Evolutionary conservation across 2,329 filamentous ascomycete species (phyloP).

Genomic region (Bipolaris gigantea): DNA sequence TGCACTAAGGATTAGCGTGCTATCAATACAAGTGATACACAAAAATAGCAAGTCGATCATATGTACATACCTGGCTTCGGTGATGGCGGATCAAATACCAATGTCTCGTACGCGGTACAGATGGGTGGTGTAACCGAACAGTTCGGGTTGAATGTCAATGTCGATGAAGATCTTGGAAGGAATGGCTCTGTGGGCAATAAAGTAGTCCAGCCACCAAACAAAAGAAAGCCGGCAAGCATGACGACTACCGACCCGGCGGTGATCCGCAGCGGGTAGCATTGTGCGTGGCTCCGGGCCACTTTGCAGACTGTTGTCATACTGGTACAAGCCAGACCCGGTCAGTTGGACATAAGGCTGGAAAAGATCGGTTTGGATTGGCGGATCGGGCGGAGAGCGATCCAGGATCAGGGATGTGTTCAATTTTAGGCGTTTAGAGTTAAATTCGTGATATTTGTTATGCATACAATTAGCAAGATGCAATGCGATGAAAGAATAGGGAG

Average conservation of each 20-base stretch:
- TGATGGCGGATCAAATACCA: constrained; percentile 8
- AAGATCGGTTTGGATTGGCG: constrained; percentile 1
- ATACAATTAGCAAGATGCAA: not conserved
- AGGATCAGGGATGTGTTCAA: not conserved
- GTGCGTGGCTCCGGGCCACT: constrained; percentile 26
- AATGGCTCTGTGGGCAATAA: constrained; percentile 4
- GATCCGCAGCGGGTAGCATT: constrained; percentile 25
- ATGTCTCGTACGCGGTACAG: constrained; percentile 1
- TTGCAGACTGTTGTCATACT: constrained; percentile 26
- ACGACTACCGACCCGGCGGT: constrained; percentile 25
- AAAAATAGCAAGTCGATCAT: not conserved
- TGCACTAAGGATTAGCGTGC: constrained; percentile 15
- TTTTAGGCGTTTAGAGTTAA: not conserved
- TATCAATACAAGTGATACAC: not conserved
- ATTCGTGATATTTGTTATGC: not conserved
- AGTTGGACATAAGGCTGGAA: constrained; percentile 2
- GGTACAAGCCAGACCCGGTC: constrained; percentile 9
- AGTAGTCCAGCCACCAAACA: constrained; percentile 17
- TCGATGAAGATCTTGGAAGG: not conserved
- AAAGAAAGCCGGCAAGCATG: constrained; percentile 25
- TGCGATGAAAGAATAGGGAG: constrained; percentile 1
- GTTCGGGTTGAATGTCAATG: not conserved
- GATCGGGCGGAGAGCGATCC: not conserved
- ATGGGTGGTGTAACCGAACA: not conserved
- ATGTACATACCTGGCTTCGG: constrained; percentile 7